Conservation (phyloP, 306 rosid genomes). For the Ceratonia siliqua region DNA sequence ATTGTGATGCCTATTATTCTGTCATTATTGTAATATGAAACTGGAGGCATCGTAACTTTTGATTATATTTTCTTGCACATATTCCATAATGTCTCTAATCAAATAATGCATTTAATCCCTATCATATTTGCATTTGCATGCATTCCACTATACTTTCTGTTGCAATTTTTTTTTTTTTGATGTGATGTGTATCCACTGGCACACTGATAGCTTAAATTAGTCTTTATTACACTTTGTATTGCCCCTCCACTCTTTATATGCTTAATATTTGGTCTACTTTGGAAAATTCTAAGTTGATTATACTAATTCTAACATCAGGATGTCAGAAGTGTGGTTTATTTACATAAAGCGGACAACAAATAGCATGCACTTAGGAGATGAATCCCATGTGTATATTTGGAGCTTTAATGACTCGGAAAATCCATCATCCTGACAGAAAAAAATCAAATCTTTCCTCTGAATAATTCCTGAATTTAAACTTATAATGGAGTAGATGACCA, state of each 20-base stretch:
- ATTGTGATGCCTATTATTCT: no score
- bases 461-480: slow-evolving; percentile 34
- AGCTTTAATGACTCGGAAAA: slow-evolving; percentile 30
- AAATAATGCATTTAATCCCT: no score
- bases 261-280: neutral
- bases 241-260: neutral
- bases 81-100: no score
- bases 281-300: neutral
- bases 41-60: no score
- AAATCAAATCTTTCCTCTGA: slow-evolving; percentile 60
- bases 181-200: neutral
- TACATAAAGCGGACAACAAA: slow-evolving; percentile 52
- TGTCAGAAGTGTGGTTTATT: slow-evolving; percentile 69
- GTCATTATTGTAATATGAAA: no score
- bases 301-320: slow-evolving; percentile 46
- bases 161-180: no score
- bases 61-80: no score
- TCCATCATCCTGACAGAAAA: slow-evolving; percentile 28
- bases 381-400: slow-evolving; percentile 69
- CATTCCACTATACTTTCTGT: no score
- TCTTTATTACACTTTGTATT: no score
- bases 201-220: neutral
- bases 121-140: no score
- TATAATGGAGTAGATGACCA: slow-evolving; percentile 6
- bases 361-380: no score